Percentiles rank a stretch among this genome's conserved stretches.
Evolutionary conservation across 495 filamentous ascomycete species (phyloP).

Genomic region (Penicillium waksmanii): DNA sequence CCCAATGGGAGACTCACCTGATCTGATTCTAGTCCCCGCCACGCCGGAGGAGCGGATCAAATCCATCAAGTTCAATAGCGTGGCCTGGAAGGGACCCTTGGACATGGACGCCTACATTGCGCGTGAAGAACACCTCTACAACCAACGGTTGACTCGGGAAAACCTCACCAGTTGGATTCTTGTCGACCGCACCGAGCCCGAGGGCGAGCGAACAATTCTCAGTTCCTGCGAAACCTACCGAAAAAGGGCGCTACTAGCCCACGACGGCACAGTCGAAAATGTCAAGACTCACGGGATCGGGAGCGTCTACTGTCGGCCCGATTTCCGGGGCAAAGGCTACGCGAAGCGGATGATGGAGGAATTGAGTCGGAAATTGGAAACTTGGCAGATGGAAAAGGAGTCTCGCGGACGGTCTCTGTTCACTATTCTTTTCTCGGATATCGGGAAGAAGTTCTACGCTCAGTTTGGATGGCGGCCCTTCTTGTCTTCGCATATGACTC

Average conservation of each 20-base stretch:
- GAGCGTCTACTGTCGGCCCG: slow-evolving; percentile 79
- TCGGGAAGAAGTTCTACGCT: slow-evolving; percentile 91
- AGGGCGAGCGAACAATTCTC: slow-evolving; percentile 64
- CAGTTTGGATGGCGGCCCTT: slow-evolving; percentile 79
- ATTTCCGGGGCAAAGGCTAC: slow-evolving; percentile 76
- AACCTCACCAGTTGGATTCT: slow-evolving; percentile 88
- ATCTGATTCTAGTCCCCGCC: slow-evolving; percentile 68
- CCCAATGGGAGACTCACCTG: slow-evolving; percentile 61
- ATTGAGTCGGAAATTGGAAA: slow-evolving; percentile 54
- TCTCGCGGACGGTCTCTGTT: slow-evolving; percentile 51
- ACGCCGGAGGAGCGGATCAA: slow-evolving; percentile 64
- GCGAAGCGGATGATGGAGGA: slow-evolving; percentile 71
- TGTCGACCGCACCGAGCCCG: slow-evolving; percentile 56
- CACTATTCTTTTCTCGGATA: slow-evolving; percentile 88
- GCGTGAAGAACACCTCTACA: slow-evolving; percentile 72
- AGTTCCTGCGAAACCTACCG: slow-evolving; percentile 81
- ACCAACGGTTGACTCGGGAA: slow-evolving; percentile 68
- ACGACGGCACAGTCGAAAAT: slow-evolving; percentile 57
- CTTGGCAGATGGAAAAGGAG: slow-evolving; percentile 52
- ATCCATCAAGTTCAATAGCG: slow-evolving; percentile 69
- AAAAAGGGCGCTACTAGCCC: slow-evolving; percentile 69
- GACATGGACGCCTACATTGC: slow-evolving; percentile 69
- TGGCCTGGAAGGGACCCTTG: slow-evolving; percentile 72
- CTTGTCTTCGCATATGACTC: slow-evolving; percentile 68
- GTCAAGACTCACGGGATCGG: slow-evolving; percentile 78